phyloP scores from a whole-genome alignment of 345 rosid species.

The Euclidium syriacum region DNA sequence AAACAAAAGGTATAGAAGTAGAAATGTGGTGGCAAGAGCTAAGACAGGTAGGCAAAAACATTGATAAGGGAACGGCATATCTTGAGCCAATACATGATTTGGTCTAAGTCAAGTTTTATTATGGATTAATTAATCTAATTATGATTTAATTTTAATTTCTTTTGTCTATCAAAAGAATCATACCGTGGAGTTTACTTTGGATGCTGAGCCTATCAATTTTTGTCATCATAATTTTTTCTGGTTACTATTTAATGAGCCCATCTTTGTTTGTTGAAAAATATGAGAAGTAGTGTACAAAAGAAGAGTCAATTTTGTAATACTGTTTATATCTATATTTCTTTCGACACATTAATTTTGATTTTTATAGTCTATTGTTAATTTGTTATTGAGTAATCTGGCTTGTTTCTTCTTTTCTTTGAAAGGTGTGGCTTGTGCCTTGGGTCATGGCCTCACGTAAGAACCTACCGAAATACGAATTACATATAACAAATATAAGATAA shows the following conservation, averaged over 20 bases:
- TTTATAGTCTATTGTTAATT: neutral
- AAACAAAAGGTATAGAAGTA: slow-evolving; percentile 20
- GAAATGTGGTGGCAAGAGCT: slow-evolving; percentile 32
- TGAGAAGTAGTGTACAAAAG: slow-evolving; percentile 19
- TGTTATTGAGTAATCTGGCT: slow-evolving; percentile 1
- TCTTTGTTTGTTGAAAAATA: slow-evolving; percentile 25
- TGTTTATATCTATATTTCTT: no score
- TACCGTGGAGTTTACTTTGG: slow-evolving; percentile 12
- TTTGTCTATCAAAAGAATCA: neutral
- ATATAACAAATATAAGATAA: neutral
- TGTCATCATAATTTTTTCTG: neutral
- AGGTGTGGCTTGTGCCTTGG: slow-evolving; percentile 26
- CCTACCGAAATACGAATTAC: slow-evolving; percentile 20
- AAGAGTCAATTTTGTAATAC: slow-evolving; percentile 23
- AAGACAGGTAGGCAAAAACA: slow-evolving; percentile 26
- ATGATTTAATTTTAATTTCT: neutral
- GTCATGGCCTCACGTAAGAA: slow-evolving; percentile 29
- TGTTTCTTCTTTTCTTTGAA: slow-evolving; percentile 17
- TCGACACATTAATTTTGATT: no score
- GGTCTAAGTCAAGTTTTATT: slow-evolving; percentile 23
- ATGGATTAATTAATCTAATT: slow-evolving; percentile 9
- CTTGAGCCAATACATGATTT: slow-evolving; percentile 28
- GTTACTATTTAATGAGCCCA: slow-evolving; percentile 21
- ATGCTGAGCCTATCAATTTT: slow-evolving; percentile 21
- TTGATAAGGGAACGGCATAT: slow-evolving; percentile 27